phyloP scores from a whole-genome alignment of 306 rosid species.

The Vicia villosa region DNA sequence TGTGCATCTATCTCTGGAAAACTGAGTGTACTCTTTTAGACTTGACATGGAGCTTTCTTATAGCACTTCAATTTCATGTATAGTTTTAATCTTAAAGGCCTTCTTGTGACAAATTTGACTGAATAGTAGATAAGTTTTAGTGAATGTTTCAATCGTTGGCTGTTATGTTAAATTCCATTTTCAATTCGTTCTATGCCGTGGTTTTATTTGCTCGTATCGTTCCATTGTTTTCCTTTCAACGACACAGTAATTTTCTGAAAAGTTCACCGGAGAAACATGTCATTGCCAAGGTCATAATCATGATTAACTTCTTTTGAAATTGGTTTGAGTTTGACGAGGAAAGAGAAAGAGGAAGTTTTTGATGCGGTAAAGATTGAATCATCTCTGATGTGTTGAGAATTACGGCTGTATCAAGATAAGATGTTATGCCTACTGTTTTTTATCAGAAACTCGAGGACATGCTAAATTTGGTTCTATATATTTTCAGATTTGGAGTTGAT shows the following conservation, averaged over 20 bases:
- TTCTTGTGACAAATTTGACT: conserved; percentile 40
- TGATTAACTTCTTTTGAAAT: too few species aligned
- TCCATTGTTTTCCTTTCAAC: neutral
- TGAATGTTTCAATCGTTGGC: conserved; percentile 20
- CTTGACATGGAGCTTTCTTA: conserved; percentile 39
- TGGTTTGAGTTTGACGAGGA: neutral
- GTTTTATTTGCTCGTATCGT: neutral
- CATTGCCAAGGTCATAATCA: too few species aligned
- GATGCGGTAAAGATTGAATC: neutral
- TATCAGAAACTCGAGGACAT: neutral
- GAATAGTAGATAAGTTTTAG: conserved; percentile 24
- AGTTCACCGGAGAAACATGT: too few species aligned
- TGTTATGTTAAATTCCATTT: conserved; percentile 7
- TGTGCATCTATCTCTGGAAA: conserved; percentile 34
- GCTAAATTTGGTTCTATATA: neutral
- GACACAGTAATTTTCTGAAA: neutral
- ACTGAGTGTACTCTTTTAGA: conserved; percentile 36
- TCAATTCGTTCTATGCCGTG: conserved; percentile 1
- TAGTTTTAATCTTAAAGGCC: conserved; percentile 44
- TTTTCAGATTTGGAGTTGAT: neutral
- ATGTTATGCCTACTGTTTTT: neutral
- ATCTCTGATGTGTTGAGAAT: neutral
- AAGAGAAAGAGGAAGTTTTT: neutral
- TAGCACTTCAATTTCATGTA: conserved; percentile 49
- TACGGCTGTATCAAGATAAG: neutral